These are phyloP conservation scores for Globisporangium camurandrum DNA, from an alignment of 352 stramenopile species.

Conservation along the genomic window DNA sequence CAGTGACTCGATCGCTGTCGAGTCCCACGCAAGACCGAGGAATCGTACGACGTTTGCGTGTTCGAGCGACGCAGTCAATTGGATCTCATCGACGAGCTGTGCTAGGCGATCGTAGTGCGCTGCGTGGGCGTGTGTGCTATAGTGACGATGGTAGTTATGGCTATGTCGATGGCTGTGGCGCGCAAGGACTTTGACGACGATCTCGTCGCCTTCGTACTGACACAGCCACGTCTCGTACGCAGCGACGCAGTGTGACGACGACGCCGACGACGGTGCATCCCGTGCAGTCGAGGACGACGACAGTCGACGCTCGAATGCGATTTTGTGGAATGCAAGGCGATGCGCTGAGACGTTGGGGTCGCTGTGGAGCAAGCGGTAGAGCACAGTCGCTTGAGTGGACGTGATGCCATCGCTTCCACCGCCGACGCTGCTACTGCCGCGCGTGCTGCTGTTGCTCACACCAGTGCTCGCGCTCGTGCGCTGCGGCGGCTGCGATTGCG, in stretches of 20 bases:
- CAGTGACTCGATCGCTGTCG: slow-evolving; percentile 6
- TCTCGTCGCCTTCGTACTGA: slow-evolving; percentile 33
- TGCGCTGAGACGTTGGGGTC: slow-evolving; percentile 19
- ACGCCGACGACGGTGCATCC: slow-evolving; percentile 9
- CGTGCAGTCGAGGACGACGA: no score
- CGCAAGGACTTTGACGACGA: slow-evolving; percentile 24
- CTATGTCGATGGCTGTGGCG: no score
- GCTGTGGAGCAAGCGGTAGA: slow-evolving; percentile 20
- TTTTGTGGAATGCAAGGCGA: slow-evolving; percentile 30
- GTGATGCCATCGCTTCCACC: slow-evolving; percentile 1
- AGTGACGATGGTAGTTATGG: no score
- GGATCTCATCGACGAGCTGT: slow-evolving; percentile 31
- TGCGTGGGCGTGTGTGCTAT: no score
- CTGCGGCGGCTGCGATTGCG: no score
- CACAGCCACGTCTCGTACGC: slow-evolving; percentile 17
- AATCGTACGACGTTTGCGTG: slow-evolving; percentile 46
- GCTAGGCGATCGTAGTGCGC: slow-evolving; percentile 10
- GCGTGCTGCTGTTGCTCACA: not conserved
- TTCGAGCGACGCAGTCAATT: slow-evolving; percentile 26
- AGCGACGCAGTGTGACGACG: not conserved
- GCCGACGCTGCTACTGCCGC: not conserved
- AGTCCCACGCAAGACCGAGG: slow-evolving; percentile 49
- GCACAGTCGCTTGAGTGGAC: slow-evolving; percentile 14
- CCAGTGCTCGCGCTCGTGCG: no score
- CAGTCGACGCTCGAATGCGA: slow-evolving; percentile 24